A percentile compares a stretch with the other conserved stretches of the same genome.
These are phyloP conservation scores for Carex littledalei DNA, from an alignment of 176 grass and related monocot species.

Conservation along the genomic window DNA sequence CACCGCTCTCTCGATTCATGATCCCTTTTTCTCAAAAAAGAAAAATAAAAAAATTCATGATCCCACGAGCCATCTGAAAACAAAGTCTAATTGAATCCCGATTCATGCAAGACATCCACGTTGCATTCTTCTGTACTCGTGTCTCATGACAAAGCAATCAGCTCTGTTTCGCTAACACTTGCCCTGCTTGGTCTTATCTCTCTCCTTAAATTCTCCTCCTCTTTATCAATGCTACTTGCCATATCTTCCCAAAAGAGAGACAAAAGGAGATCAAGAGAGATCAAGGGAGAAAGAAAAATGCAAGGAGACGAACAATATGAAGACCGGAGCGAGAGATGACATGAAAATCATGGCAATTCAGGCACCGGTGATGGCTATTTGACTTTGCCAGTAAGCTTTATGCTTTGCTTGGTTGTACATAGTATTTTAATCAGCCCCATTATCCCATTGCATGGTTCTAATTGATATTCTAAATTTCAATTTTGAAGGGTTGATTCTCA, in stretches of 20 bases:
- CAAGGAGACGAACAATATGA: neutral
- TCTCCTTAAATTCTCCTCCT: neutral
- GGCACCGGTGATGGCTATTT: neutral
- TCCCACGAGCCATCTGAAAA: neutral
- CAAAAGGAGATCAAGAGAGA: neutral
- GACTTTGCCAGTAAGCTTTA: too few relatives aligned
- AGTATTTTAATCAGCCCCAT: too few relatives aligned
- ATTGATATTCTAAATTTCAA: too few relatives aligned
- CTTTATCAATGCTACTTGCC: neutral
- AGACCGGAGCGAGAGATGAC: neutral
- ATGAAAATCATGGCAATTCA: conserved; percentile 14
- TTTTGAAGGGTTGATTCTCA: too few relatives aligned
- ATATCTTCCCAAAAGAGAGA: neutral
- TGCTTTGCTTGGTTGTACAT: too few relatives aligned
- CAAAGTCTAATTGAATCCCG: neutral
- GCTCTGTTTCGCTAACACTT: neutral
- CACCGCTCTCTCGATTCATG: too few relatives aligned
- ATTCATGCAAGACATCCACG: conserved; percentile 6
- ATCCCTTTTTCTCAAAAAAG: too few relatives aligned
- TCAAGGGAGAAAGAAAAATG: neutral
- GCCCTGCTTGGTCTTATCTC: neutral
- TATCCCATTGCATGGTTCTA: too few relatives aligned
- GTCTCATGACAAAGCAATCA: neutral
- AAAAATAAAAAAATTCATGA: neutral
- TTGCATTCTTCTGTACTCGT: neutral